phyloP scores from a whole-genome alignment of 108 stramenopile species.

The Skeletonema tropicum region DNA sequence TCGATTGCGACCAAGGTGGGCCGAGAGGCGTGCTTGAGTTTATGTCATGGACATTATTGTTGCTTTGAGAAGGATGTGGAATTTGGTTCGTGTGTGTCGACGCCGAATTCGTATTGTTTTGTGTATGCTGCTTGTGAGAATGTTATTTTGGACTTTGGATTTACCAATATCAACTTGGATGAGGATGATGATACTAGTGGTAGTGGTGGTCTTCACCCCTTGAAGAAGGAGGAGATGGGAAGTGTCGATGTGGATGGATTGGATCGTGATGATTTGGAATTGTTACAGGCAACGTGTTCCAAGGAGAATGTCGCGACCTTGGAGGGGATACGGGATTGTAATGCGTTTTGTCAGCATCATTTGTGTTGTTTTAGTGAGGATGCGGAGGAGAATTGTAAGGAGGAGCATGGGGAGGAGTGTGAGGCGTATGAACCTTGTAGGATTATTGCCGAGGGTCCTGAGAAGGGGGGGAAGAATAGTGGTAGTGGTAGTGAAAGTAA shows the following conservation, averaged over 20 bases:
- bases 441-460: slow-evolving; percentile 17
- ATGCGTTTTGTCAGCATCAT: slow-evolving; percentile 43
- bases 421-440: slow-evolving; percentile 25
- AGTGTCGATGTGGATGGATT: neutral
- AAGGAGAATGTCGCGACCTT: slow-evolving; percentile 18
- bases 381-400: slow-evolving; percentile 5
- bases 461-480: slow-evolving; percentile 3
- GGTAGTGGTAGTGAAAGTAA: neutral
- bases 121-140: slow-evolving; percentile 41
- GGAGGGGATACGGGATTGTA: slow-evolving; percentile 38
- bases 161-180: slow-evolving; percentile 19
- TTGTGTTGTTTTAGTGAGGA: slow-evolving; percentile 36
- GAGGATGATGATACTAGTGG: neutral
- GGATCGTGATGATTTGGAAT: slow-evolving; percentile 16
- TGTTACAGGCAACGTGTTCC: slow-evolving; percentile 18
- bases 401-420: slow-evolving; percentile 18
- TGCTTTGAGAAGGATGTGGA: slow-evolving; percentile 34
- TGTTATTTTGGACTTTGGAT: slow-evolving; percentile 23
- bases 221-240: neutral
- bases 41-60: slow-evolving; percentile 33
- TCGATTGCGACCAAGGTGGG: slow-evolving; percentile 12
- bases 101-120: slow-evolving; percentile 30
- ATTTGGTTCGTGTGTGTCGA: slow-evolving; percentile 24
- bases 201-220: neutral
- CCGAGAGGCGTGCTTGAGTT: slow-evolving; percentile 12